Conservation (phyloP, 805 yeast species). For the Ogataea nakhonphanomensis region DNA sequence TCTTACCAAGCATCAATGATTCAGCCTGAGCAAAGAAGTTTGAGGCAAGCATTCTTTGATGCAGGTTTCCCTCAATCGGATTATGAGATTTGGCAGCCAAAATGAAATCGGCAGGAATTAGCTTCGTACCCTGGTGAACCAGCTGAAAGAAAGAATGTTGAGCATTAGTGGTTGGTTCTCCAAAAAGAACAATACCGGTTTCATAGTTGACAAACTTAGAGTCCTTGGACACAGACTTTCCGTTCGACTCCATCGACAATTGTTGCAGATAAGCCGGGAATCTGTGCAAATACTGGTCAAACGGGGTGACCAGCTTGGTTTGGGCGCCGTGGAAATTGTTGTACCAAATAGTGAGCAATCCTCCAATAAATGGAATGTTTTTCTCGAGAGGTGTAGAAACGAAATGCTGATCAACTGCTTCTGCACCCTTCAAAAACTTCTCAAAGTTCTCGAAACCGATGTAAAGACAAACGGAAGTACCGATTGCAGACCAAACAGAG, state of each 20-base stretch:
- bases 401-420: conserved; percentile 94
- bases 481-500: conserved; percentile 99
- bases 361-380: conserved; percentile 93
- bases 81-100: conserved; percentile 97
- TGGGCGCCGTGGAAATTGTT: conserved; percentile 98
- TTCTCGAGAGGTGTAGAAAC: conserved; percentile 76
- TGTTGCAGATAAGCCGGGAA: conserved; percentile 99
- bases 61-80: conserved; percentile 91
- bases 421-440: conserved; percentile 92
- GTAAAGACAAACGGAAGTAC: conserved; percentile 90
- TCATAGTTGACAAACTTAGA: conserved; percentile 89
- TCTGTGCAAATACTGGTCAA: conserved; percentile 97
- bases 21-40: conserved; percentile 98
- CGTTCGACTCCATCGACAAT: conserved; percentile 98
- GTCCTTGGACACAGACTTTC: conserved; percentile 94
- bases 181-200: conserved; percentile 93
- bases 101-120: conserved; percentile 95
- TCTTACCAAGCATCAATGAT: conserved; percentile 95
- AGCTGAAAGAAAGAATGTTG: conserved; percentile 99
- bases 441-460: conserved; percentile 95
- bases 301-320: conserved; percentile 97
- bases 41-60: conserved; percentile 98
- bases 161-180: conserved; percentile 98
- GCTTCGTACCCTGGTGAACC: conserved; percentile 98
- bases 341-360: conserved; percentile 94